Base-by-base conservation (phyloP, 179 eudicot genomes). In the Sideroxylon spinosum region DNA sequence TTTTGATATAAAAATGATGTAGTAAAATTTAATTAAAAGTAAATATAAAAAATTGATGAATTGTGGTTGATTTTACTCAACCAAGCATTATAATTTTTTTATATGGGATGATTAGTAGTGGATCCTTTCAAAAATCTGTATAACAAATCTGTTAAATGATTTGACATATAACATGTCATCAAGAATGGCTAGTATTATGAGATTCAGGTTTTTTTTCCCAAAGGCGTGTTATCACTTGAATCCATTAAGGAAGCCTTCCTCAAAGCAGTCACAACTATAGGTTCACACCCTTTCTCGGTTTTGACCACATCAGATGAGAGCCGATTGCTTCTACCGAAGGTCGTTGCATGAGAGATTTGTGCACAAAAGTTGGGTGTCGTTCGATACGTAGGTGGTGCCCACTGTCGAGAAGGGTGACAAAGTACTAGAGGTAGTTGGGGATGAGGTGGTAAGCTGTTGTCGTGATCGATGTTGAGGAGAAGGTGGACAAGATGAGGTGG, bases 171-270 rank as follows among this genome's bases (percentile, higher is more conserved):
- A n/a, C n/a, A n/a, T n/a, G n/a, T n/a, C n/a, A n/a, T n/a, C n/a
- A n/a, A n/a, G n/a, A n/a, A n/a, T n/a, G n/a, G n/a, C n/a, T n/a
- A n/a, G n/a, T n/a, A n/a, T n/a, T n/a, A n/a, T n/a, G n/a, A n/a
- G n/a, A n/a, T n/a, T n/a, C n/a, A n/a, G n/a, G n/a, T n/a, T n/a
- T n/a, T n/a, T n/a, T n/a, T n/a, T n/a, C n/a, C n/a, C n/a, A n/a
- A n/a, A n/a, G n/a, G n/a, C n/a, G n/a, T n/a, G n/a, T n/a, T n/a
- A n/a, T n/a, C n/a, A n/a, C n/a, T n/a, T n/a, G n/a, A n/a, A 28
- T 87, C 91, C 23, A 93, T 93, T 85, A 84, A 84, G 6, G 88
- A 88, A 78, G 97, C 98, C 44, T 94, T 94, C 78, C 86, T 88
- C 64, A 92, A 87, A 62, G 97, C 97, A 9, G 98, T 97, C 73